A percentile compares a stretch with the other conserved stretches of the same genome.
Evolutionary conservation across 306 rosid genomes (phyloP).

Genomic region (Bauhinia variegata): DNA sequence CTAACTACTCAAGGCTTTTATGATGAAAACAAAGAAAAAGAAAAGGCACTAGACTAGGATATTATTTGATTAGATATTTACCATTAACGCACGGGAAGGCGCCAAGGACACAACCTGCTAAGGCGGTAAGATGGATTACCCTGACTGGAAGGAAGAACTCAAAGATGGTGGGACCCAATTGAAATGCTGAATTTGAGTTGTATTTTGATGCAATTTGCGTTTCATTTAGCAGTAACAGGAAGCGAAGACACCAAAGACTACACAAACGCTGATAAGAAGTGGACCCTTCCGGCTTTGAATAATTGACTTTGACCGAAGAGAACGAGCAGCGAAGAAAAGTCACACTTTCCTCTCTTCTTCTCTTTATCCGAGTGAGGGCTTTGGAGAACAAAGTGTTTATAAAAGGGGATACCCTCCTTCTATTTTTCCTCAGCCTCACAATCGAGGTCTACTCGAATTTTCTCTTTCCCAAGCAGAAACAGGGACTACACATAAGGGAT

Average conservation of each 20-base stretch:
- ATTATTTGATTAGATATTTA: no score
- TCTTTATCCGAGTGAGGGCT: slow-evolving; percentile 14
- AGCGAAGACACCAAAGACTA: slow-evolving; percentile 11
- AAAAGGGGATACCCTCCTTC: slow-evolving; percentile 32
- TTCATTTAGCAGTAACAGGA: slow-evolving; percentile 36
- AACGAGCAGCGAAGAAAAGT: slow-evolving; percentile 73
- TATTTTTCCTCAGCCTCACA: slow-evolving; percentile 40
- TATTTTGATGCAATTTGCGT: slow-evolving; percentile 33
- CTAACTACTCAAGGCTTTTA: no score
- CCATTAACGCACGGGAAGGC: no score
- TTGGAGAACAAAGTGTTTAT: slow-evolving; percentile 5
- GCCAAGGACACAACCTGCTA: no score
- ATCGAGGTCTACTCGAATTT: slow-evolving; percentile 53
- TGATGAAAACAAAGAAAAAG: no score
- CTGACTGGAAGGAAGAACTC: background rate
- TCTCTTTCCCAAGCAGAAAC: background rate
- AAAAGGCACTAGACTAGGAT: no score
- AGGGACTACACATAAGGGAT: background rate
- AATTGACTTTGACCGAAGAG: slow-evolving; percentile 88
- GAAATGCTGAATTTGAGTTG: slow-evolving; percentile 15
- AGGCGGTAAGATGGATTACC: no score
- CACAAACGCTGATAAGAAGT: background rate
- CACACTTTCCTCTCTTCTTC: slow-evolving; percentile 83
- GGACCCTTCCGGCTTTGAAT: slow-evolving; percentile 54
- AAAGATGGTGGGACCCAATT: slow-evolving; percentile 34